Conservation (phyloP, 176 grass and related monocot species). For the Bolboschoenus planiculmis region DNA sequence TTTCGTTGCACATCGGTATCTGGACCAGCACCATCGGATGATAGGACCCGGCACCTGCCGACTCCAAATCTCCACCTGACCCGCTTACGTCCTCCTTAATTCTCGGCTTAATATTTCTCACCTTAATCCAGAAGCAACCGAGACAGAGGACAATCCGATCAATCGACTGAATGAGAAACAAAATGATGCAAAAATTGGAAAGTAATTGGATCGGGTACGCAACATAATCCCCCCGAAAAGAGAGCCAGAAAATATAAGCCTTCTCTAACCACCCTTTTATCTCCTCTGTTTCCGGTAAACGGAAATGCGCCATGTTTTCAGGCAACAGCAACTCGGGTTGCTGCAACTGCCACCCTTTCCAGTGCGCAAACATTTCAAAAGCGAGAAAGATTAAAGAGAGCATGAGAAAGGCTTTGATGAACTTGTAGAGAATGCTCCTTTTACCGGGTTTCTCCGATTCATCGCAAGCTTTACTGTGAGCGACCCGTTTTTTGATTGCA, state of each 20-base stretch:
- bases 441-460: conserved; percentile 48
- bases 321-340: conserved; percentile 22
- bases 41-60: conserved; percentile 16
- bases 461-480: conserved; percentile 29
- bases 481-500: conserved; percentile 52
- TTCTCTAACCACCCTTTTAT: conserved; percentile 72
- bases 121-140: conserved; percentile 89
- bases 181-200: conserved; percentile 66
- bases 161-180: conserved; percentile 89
- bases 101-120: conserved; percentile 60
- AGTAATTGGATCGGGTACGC: conserved; percentile 66
- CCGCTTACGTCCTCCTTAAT: not conserved
- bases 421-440: conserved; percentile 39
- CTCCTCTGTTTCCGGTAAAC: conserved; percentile 54
- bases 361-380: conserved; percentile 61
- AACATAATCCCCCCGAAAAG: conserved; percentile 69
- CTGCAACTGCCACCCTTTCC: conserved; percentile 73
- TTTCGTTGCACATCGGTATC: conserved; percentile 99
- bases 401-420: conserved; percentile 56
- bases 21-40: conserved; percentile 88
- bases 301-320: conserved; percentile 46
- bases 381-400: conserved; percentile 61
- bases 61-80: conserved; percentile 34
- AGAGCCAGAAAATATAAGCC: conserved; percentile 75
- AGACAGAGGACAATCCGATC: conserved; percentile 80